A percentile compares a stretch with the other conserved stretches of the same genome.
phyloP scores from a whole-genome alignment of 2,329 filamentous ascomycete genomes.

The Cercospora citrullina region DNA sequence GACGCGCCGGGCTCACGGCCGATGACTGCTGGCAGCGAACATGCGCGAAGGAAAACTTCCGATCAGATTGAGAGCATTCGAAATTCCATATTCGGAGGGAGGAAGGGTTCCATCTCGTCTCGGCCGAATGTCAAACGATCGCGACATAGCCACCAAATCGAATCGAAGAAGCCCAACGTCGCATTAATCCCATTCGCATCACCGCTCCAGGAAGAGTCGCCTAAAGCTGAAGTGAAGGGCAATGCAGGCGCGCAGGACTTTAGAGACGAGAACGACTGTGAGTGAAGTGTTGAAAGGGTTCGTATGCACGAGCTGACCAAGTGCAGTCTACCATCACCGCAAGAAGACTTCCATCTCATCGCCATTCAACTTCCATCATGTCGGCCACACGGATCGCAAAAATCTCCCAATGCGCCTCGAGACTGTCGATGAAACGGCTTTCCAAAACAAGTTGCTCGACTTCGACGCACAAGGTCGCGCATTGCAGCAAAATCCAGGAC shows the following conservation, averaged over 20 bases:
- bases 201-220: constrained; percentile 11
- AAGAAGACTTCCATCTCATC: constrained; percentile 57
- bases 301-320: not conserved
- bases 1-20: constrained; percentile 22
- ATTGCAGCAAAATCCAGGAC: constrained; percentile 40
- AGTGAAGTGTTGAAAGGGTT: not conserved
- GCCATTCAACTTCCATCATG: constrained; percentile 65
- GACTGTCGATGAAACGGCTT: constrained; percentile 52
- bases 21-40: constrained; percentile 20
- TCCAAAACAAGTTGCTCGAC: constrained; percentile 56
- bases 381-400: constrained; percentile 59
- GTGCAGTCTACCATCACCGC: constrained; percentile 33
- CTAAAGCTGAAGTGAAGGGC: constrained; percentile 7
- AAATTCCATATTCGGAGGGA: constrained; percentile 30
- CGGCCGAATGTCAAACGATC: constrained; percentile 19
- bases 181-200: constrained; percentile 21
- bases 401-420: constrained; percentile 55
- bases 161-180: constrained; percentile 10
- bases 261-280: constrained; percentile 28
- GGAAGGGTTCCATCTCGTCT: constrained; percentile 13
- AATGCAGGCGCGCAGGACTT: constrained; percentile 19
- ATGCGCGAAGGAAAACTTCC: constrained; percentile 23
- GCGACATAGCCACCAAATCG: constrained; percentile 18
- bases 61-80: constrained; percentile 32
- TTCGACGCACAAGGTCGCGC: constrained; percentile 54